Base-by-base conservation (phyloP, 768 basidiomycete species). In the Russula griseocarnosa region DNA sequence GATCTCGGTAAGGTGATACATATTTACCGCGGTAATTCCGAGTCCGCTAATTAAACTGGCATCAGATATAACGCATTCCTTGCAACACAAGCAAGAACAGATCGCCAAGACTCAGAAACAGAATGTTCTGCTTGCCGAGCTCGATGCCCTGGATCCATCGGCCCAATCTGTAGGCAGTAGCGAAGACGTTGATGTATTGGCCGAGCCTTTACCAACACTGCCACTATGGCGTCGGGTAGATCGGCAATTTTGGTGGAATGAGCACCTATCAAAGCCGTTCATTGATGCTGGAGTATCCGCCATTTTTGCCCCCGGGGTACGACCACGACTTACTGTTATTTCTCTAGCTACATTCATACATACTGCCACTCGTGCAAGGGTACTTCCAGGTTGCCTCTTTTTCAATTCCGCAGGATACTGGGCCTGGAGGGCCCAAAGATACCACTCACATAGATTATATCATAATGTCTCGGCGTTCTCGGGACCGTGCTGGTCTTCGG, bases 191-290 rank as follows among this genome's bases (percentile, higher is more conserved):
- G 81, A 86, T 53, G 76, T 81, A 9, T 74, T 90, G 26, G 78
- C 80, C 14, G 94, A 97, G 72, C 92, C 93, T 0, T 80, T 83
- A 65, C 77, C 87, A 0, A 85, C 84, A 0, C 79, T 95, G 16
- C 95, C 97, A 0, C 80, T 98, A 4, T 98, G 96, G 94, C 82
- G 94, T 30, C 80, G 94, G 14, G 91, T 94, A 0, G 92, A 98
- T 69, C 81, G 82, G 53, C 87, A 90, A 49, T 98, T 92, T 73
- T 98, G 94, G 90, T 98, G 94, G 93, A 99, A 98, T 71, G 91
- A 94, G 70, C 86, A 85, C 81, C 80, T 98, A 62, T 81, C 84
- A 30, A 88, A 88, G 67, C 87, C 91, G 2, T 88, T 99, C 67
- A 78, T 93, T 44, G 92, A 98, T 65, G 87, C 87, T 51, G 94